Base-by-base conservation (phyloP, 495 filamentous ascomycete genomes). In the Evansstolkia leycettana region DNA sequence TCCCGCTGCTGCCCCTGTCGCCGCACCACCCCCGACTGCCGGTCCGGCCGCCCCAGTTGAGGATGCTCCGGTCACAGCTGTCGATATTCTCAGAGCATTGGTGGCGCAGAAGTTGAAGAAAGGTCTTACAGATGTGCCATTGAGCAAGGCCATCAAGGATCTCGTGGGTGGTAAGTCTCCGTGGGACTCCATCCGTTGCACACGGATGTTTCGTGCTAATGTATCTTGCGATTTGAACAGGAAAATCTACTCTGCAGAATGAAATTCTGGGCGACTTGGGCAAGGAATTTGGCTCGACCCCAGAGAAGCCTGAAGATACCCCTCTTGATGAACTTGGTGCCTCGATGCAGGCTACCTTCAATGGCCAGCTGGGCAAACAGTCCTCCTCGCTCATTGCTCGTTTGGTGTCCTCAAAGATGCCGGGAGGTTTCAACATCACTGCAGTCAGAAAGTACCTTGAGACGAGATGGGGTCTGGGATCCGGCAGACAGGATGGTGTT, bases 51-150 rank as follows among this genome's bases (percentile, higher is more conserved):
- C 80, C 10, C 72, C 82, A 43, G 78, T 98, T 14, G 76, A 84
- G 16, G 90, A 98, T 67, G 78, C 63, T 3, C 88, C 84, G 2
- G 79, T 98, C 8, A 74, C 78, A 34, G 90, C 90, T 0, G 71
- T 90, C 3, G 90, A 98, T 48, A 77, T 98, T 34, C 75, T 99
- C 31, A 71, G 90, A 54, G 72, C 87, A 13, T 60, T 99, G 41
- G 82, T 99, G 41, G 90, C 90, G n/a, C 90, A 99, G 61, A 99
- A 99, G 62, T 65, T 99, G 42, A 99, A 96, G 75, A 99, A 99
- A 67, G 66, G 80, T 9, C 56, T 94, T 33, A 47, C 76, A 17
- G 90, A 99, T 43, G 80, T 99, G 39, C 92, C 92, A 26, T 59
- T 96, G 45, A 84, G 76, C 64, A 99, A 96, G 59, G 92, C 92